These are phyloP conservation scores for Lentinula detonsa DNA, from an alignment of 768 basidiomycete species.

Conservation along the genomic window DNA sequence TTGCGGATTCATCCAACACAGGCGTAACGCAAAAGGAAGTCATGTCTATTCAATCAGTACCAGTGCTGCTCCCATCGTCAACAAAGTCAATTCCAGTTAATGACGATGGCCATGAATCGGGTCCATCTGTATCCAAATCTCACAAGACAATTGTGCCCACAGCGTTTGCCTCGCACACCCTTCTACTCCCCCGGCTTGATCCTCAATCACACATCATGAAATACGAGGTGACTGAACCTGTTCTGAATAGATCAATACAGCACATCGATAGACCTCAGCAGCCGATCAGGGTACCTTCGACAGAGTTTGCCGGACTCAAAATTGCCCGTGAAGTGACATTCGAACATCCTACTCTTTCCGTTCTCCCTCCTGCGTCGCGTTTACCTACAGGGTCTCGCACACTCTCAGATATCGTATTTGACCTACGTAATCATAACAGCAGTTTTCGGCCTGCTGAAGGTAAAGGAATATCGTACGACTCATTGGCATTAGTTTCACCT, in stretches of 20 bases:
- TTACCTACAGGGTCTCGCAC: not conserved
- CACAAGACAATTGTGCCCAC: not conserved
- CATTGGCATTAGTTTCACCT: not conserved
- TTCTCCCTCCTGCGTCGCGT: not conserved
- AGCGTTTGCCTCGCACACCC: not conserved
- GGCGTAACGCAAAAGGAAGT: no score
- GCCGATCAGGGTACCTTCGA: not conserved
- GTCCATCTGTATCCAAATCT: not conserved
- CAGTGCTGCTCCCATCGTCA: not conserved
- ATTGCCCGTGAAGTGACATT: not conserved
- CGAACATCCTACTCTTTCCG: not conserved
- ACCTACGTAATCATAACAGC: not conserved
- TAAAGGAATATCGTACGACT: not conserved
- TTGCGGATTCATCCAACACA: not conserved
- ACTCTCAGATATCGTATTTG: not conserved
- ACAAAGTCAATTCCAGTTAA: not conserved
- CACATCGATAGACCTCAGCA: not conserved
- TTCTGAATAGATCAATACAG: not conserved
- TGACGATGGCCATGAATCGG: not conserved
- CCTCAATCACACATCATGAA: not conserved
- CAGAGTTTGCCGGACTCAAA: not conserved
- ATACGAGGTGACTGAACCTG: not conserved
- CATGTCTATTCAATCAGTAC: not conserved
- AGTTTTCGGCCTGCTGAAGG: not conserved
- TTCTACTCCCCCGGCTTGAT: not conserved